Base-by-base conservation (phyloP, 2,329 filamentous ascomycete species). In the Clonostachys byssicola region DNA sequence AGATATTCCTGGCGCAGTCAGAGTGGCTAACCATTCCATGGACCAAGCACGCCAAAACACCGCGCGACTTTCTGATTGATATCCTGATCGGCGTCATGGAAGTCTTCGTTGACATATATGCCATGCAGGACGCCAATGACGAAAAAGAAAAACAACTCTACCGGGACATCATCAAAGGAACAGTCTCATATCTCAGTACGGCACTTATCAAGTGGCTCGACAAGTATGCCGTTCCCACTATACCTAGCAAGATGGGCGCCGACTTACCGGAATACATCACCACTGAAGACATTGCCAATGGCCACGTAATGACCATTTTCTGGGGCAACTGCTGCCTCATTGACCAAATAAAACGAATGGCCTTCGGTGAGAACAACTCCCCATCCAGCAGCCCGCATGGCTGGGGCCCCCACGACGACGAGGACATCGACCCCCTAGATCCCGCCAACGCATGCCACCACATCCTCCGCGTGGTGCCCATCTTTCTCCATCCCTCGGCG, bases 31-130 rank as follows among this genome's bases (percentile, higher is more conserved):
- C 45, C 10, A 34, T 41, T 8, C 50, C 50, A 5, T 51, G 47
- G 50, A 38, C 6, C 71, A 79, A 45, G 71, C 76, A n/a, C 70
- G 59, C 61, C 44, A 63, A 65, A 53, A 66, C 62, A 13, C 60
- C 61, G 8, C 56, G 60, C 18, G 62, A 66, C 36, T 44, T 61
- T 8, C 53, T 66, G 2, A 23, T 51, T 4, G 50, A 51, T 33
- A 30, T 30, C 23, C 23, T 30, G 23, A 30, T 30, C 23, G 23
- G 23, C 23, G 23, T 30, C 23, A 30, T 30, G 23, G 23, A 30
- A 30, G 23, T 30, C 23, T 30, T 30, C 23, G 23, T 30, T 30
- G 23, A 30, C 10, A 4, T 30, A 10, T 30, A 30, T 30, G 23
- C 23, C 23, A 30, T 30, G 23, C 23, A 30, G 23, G 23, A 30